Conservation (phyloP, 2,329 filamentous ascomycete species). For the Fusarium decemcellulare region DNA sequence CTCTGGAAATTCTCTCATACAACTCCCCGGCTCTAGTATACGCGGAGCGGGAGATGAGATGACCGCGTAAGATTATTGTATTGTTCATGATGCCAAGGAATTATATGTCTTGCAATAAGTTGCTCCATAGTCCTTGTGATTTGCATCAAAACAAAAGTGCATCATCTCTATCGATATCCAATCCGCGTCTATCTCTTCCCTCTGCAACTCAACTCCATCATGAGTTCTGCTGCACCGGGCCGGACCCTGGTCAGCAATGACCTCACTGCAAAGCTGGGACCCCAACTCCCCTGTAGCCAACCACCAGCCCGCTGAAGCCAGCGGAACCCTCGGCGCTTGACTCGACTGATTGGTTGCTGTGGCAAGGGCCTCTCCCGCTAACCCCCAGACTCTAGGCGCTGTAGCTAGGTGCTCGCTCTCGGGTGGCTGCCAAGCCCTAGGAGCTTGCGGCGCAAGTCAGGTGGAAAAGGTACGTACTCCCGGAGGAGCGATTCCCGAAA, state of each 20-base stretch:
- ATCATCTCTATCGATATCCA: not conserved
- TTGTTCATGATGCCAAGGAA: no score
- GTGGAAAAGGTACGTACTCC: slow-evolving; percentile 37
- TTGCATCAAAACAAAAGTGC: not conserved
- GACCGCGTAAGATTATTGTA: not conserved
- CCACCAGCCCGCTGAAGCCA: not conserved
- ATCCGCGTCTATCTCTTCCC: not conserved
- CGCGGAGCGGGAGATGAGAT: slow-evolving; percentile 9
- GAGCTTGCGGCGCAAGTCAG: slow-evolving; percentile 22
- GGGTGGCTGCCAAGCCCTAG: slow-evolving; percentile 19
- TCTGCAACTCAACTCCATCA: not conserved
- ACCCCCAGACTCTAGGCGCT: slow-evolving; percentile 18
- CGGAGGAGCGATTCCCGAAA: slow-evolving; percentile 42
- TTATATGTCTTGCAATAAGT: not conserved
- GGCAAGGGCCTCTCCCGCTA: slow-evolving; percentile 21
- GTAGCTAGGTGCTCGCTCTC: slow-evolving; percentile 8
- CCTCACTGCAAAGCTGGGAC: slow-evolving; percentile 36
- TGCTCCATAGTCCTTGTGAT: not conserved
- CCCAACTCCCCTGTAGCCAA: slow-evolving; percentile 17
- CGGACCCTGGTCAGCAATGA: slow-evolving; percentile 38
- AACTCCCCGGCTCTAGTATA: slow-evolving; percentile 2
- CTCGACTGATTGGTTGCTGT: slow-evolving; percentile 34
- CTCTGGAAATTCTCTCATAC: slow-evolving; percentile 47
- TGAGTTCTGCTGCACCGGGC: slow-evolving; percentile 2
- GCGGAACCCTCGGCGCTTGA: not conserved